Conservation (phyloP, 495 filamentous ascomycete species). For the Lentithecium fluviatile region DNA sequence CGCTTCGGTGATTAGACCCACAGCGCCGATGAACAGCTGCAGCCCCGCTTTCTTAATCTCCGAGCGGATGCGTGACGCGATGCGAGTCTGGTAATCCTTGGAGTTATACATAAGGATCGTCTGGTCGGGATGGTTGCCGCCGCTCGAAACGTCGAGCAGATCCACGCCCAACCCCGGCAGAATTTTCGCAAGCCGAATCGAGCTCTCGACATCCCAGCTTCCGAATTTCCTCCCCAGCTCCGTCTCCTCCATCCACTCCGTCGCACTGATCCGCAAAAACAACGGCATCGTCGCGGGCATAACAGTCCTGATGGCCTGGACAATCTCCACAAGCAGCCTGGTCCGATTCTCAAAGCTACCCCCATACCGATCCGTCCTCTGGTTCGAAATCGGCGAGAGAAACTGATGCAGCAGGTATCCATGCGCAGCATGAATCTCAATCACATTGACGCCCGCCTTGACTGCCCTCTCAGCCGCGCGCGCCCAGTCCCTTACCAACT, state of each 20-base stretch:
- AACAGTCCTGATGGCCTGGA: slow-evolving; percentile 30
- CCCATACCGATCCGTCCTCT: slow-evolving; percentile 47
- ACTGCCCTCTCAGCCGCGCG: slow-evolving; percentile 56
- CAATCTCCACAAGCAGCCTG: slow-evolving; percentile 42
- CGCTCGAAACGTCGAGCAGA: slow-evolving; percentile 62
- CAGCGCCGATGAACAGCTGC: slow-evolving; percentile 52
- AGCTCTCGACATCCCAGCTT: slow-evolving; percentile 58
- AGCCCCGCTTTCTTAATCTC: slow-evolving; percentile 62
- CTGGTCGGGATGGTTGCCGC: slow-evolving; percentile 59
- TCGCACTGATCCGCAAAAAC: slow-evolving; percentile 43
- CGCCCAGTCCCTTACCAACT: slow-evolving; percentile 57
- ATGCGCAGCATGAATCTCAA: slow-evolving; percentile 58
- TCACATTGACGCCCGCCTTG: slow-evolving; percentile 56
- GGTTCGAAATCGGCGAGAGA: slow-evolving; percentile 44
- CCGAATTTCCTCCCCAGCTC: slow-evolving; percentile 44
- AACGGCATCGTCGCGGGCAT: slow-evolving; percentile 40
- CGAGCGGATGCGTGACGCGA: slow-evolving; percentile 47
- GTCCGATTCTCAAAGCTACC: slow-evolving; percentile 48
- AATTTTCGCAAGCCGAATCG: slow-evolving; percentile 53
- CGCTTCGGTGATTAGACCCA: slow-evolving; percentile 62
- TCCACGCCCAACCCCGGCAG: slow-evolving; percentile 60
- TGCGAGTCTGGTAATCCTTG: slow-evolving; percentile 66
- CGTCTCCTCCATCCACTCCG: slow-evolving; percentile 50
- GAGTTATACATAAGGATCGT: slow-evolving; percentile 51
- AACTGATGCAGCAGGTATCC: slow-evolving; percentile 43